phyloP scores from a whole-genome alignment of 371 early-diverging fungal species.

The Rhizopus arrhizus region DNA sequence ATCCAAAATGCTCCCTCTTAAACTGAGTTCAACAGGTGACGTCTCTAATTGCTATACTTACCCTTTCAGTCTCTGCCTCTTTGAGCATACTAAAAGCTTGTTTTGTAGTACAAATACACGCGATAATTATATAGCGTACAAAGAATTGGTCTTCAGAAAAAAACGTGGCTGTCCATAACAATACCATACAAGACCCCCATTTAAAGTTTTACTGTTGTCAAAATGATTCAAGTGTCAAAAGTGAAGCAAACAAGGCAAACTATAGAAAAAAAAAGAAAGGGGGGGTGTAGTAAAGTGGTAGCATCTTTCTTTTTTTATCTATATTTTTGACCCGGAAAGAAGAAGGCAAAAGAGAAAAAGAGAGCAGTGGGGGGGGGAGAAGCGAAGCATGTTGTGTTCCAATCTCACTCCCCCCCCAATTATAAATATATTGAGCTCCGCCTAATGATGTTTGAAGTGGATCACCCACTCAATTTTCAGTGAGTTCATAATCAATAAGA shows the following conservation, averaged over 20 bases:
- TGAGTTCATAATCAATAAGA: too few species aligned
- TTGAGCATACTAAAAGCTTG: too few species aligned
- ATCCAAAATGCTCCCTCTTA: conserved; percentile 4
- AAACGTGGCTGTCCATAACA: conserved; percentile 25
- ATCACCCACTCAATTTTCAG: too few species aligned
- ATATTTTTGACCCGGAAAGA: not conserved
- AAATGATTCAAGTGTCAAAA: not conserved
- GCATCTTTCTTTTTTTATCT: not conserved
- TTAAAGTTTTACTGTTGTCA: not conserved
- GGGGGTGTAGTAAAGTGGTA: not conserved
- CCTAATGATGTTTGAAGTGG: too few species aligned
- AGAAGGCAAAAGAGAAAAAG: too few species aligned
- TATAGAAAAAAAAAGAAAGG: too few species aligned
- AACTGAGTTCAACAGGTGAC: conserved; percentile 13
- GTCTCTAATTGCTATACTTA: conserved; percentile 1
- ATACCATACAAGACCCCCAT: too few species aligned
- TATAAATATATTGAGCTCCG: not conserved
- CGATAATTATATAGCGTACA: conserved; percentile 23
- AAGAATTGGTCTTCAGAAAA: conserved; percentile 22
- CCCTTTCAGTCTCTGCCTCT: not conserved
- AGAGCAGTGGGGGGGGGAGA: too few species aligned
- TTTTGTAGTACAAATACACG: conserved; percentile 23
- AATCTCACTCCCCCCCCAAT: not conserved
- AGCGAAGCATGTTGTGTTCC: not conserved
- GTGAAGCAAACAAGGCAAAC: not conserved